These are phyloP conservation scores for Ajuga reptans DNA, from an alignment of 305 asterid genomes.

Conservation along the genomic window DNA sequence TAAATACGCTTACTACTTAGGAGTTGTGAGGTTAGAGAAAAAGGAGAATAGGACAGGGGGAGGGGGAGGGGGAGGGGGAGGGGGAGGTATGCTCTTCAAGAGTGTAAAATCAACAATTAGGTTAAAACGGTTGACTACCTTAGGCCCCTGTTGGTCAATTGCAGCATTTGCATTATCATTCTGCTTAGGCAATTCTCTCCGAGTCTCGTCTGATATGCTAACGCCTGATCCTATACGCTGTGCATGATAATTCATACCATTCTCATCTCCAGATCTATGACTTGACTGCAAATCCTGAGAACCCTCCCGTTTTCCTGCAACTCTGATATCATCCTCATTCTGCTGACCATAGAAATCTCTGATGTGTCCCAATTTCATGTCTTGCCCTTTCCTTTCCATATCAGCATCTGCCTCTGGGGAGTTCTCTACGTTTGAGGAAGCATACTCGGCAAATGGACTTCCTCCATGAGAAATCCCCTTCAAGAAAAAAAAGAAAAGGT, in stretches of 20 bases:
- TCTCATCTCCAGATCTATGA: conserved; percentile 44
- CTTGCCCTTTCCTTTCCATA: conserved; percentile 51
- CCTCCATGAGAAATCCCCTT: conserved; percentile 53
- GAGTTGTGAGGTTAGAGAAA: no score
- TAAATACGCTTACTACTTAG: background rate
- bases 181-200: conserved; percentile 37
- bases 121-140: conserved; percentile 34
- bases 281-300: conserved; percentile 45
- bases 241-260: conserved; percentile 28
- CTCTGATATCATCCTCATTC: conserved; percentile 33
- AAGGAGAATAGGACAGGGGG: no score
- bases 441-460: conserved; percentile 67
- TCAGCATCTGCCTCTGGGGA: conserved; percentile 46
- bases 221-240: conserved; percentile 35
- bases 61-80: no score
- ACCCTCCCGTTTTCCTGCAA: conserved; percentile 40
- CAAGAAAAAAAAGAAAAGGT: conserved; percentile 18
- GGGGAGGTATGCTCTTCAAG: background rate
- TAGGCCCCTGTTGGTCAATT: conserved; percentile 47
- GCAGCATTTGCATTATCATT: conserved; percentile 35
- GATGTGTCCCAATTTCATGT: conserved; percentile 41
- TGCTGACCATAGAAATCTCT: conserved; percentile 38
- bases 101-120: no score
- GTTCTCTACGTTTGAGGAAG: conserved; percentile 59
- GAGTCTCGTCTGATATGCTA: conserved; percentile 30